Evolutionary conservation across 371 early-diverging fungal genomes (phyloP).

Genomic region (Rhizopus delemar): DNA sequence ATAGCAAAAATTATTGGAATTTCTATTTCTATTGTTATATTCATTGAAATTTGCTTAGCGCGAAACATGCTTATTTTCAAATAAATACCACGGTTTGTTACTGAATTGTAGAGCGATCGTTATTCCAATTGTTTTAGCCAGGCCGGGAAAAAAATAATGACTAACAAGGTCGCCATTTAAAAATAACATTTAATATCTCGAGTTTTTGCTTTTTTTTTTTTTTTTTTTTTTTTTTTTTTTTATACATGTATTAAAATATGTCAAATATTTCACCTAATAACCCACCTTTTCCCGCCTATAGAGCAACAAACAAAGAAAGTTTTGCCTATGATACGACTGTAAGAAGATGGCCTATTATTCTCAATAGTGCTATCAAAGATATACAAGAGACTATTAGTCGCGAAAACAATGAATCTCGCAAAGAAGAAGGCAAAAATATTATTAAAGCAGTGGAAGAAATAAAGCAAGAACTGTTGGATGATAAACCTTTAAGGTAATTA

Average conservation of each 20-base stretch:
- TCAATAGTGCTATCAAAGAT: constrained; percentile 73
- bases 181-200: no score
- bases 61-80: no score
- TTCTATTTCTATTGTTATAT: no score
- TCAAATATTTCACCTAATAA: constrained; percentile 53
- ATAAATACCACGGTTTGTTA: no score
- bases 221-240: constrained; percentile 2
- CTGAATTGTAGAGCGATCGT: no score
- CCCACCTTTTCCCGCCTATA: constrained; percentile 67
- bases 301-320: constrained; percentile 62
- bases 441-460: constrained; percentile 61
- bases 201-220: not conserved
- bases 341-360: constrained; percentile 81
- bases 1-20: no score
- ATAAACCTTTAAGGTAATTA: constrained; percentile 60
- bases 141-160: no score
- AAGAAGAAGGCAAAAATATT: constrained; percentile 64
- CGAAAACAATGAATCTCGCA: constrained; percentile 25
- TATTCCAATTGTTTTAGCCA: no score
- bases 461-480: constrained; percentile 68
- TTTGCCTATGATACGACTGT: constrained; percentile 81
- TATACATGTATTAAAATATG: constrained; percentile 10
- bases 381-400: constrained; percentile 51
- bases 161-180: no score
- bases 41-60: no score